phyloP scores from a whole-genome alignment of 1,284 basidiomycete genomes.

The Puccinia polysora region DNA sequence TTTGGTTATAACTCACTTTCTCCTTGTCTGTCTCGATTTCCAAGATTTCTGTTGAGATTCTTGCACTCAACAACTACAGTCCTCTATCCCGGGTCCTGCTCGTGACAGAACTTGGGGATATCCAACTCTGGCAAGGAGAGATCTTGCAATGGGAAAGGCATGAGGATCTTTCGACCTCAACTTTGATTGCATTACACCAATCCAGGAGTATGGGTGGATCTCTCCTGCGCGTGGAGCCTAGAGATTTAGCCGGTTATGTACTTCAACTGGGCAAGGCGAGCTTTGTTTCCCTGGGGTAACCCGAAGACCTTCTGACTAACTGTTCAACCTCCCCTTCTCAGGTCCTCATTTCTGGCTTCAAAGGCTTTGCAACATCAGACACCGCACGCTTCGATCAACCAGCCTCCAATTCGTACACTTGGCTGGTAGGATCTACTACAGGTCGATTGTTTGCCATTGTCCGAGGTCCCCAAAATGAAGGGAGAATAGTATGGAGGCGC shows the following conservation, averaged over 20 bases:
- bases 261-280: neutral
- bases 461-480: neutral
- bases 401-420: conserved; percentile 8
- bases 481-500: conserved; percentile 32
- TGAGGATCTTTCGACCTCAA: conserved; percentile 34
- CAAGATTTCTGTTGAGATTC: conserved; percentile 41
- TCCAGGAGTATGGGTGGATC: conserved; percentile 9
- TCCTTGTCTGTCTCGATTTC: too few species aligned
- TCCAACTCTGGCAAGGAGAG: conserved; percentile 43
- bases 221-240: conserved; percentile 16
- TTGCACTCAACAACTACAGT: conserved; percentile 20
- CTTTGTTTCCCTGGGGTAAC: neutral
- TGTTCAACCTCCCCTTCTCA: neutral
- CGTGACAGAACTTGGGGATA: conserved; percentile 27
- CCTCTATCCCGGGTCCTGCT: conserved; percentile 34
- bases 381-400: neutral
- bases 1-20: neutral
- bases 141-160: conserved; percentile 38
- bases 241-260: conserved; percentile 5
- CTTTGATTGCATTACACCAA: conserved; percentile 26
- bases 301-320: neutral
- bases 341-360: conserved; percentile 4
- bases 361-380: neutral
- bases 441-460: conserved; percentile 39
- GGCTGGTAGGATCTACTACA: conserved; percentile 38